Evolutionary conservation across 768 basidiomycete species (phyloP).

Genomic region (Trametes cinnabarina): DNA sequence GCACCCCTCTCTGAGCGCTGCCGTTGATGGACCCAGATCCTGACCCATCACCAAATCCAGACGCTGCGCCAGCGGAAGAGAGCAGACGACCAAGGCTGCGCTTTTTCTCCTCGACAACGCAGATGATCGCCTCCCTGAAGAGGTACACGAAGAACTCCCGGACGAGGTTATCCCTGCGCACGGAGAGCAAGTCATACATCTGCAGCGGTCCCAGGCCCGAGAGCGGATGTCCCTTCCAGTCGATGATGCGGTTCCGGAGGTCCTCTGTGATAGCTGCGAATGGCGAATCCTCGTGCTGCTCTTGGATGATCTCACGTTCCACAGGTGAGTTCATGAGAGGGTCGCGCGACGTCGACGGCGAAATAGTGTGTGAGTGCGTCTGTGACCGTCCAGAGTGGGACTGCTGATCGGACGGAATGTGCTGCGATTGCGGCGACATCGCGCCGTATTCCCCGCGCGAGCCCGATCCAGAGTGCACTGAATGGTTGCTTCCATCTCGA

Average conservation of each 20-base stretch:
- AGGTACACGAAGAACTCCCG: constrained; percentile 96
- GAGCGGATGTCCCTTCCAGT: constrained; percentile 95
- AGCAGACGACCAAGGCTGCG: constrained; percentile 74
- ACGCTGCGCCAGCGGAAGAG: constrained; percentile 48
- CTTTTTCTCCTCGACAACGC: constrained; percentile 95
- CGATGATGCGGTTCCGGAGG: constrained; percentile 83
- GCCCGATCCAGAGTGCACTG: constrained; percentile 13
- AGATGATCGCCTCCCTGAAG: constrained; percentile 97
- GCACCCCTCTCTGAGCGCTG: constrained; percentile 42
- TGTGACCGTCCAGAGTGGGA: constrained; percentile 14
- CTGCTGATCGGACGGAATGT: constrained; percentile 12
- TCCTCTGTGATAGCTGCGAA: constrained; percentile 87
- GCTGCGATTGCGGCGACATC: constrained; percentile 10
- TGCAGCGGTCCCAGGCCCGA: constrained; percentile 84
- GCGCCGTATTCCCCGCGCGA: constrained; percentile 12
- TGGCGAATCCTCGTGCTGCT: constrained; percentile 62
- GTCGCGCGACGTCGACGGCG: constrained; percentile 17
- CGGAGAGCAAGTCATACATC: constrained; percentile 89
- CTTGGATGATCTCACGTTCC: constrained; percentile 18
- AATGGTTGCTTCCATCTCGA: constrained; percentile 18
- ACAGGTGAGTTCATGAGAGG: constrained; percentile 8
- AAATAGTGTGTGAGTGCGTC: constrained; percentile 10
- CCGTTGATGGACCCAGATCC: constrained; percentile 39
- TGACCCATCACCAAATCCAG: constrained; percentile 50
- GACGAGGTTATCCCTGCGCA: constrained; percentile 84